A percentile compares a stretch with the other conserved stretches of the same genome.
phyloP scores from a whole-genome alignment of 2,329 filamentous ascomycete species.

The Xylaria sp. region DNA sequence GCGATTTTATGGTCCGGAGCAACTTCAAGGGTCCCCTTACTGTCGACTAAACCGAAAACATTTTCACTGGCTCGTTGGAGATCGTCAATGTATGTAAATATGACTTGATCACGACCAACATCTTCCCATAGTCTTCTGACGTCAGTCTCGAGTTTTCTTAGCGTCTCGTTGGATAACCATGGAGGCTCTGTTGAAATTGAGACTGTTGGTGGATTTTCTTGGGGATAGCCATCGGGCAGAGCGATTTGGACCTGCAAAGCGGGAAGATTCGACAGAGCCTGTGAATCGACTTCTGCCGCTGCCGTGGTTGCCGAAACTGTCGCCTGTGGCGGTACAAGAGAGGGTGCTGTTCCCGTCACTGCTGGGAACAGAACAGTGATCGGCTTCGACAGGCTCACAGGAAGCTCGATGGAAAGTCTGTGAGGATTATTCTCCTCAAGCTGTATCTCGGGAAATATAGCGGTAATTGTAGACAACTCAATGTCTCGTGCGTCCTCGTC shows the following conservation, averaged over 20 bases:
- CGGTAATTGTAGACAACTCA: slow-evolving; percentile 69
- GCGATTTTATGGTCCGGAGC: slow-evolving; percentile 71
- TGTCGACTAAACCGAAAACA: slow-evolving; percentile 67
- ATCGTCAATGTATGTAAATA: slow-evolving; percentile 72
- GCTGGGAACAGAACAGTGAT: slow-evolving; percentile 68
- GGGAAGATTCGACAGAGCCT: slow-evolving; percentile 67
- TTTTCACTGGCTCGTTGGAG: slow-evolving; percentile 67
- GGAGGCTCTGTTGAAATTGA: slow-evolving; percentile 63
- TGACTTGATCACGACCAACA: slow-evolving; percentile 66
- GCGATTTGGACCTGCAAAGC: slow-evolving; percentile 63
- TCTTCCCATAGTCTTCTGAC: slow-evolving; percentile 69
- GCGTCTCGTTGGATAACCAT: slow-evolving; percentile 64
- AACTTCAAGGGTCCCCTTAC: slow-evolving; percentile 61
- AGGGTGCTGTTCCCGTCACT: slow-evolving; percentile 51
- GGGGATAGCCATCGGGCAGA: slow-evolving; percentile 69
- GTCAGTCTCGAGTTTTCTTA: slow-evolving; percentile 62
- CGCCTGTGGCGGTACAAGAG: slow-evolving; percentile 34
- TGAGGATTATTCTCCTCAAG: slow-evolving; percentile 56
- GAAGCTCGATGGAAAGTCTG: slow-evolving; percentile 66
- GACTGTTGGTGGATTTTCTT: slow-evolving; percentile 60
- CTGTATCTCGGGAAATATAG: slow-evolving; percentile 74
- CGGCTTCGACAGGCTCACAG: slow-evolving; percentile 64
- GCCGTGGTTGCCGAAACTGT: slow-evolving; percentile 24
- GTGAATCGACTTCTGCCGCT: slow-evolving; percentile 52
- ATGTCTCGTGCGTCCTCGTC: slow-evolving; percentile 62